A percentile compares a stretch with the other conserved stretches of the same genome.
Evolutionary conservation across 2,329 filamentous ascomycete species (phyloP).

Genomic region (Amesomyces nigricolor): DNA sequence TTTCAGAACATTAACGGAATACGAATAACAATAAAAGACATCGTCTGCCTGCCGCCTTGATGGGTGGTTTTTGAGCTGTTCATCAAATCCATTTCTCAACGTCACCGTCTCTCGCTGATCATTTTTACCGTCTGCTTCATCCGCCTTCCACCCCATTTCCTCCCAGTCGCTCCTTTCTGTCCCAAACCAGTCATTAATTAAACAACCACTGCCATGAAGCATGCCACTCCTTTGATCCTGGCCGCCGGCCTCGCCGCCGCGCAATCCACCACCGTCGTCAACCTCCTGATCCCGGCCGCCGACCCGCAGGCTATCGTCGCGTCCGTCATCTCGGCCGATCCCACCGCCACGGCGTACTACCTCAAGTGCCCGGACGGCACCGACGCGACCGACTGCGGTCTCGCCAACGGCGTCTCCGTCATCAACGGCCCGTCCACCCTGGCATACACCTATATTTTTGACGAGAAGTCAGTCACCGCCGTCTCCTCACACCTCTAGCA

Average conservation of each 20-base stretch:
- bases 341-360: slow-evolving; percentile 24
- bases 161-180: background rate
- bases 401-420: slow-evolving; percentile 19
- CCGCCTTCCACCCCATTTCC: background rate
- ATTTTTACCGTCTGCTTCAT: background rate
- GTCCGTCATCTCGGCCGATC: slow-evolving; percentile 25
- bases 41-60: no score
- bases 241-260: slow-evolving; percentile 16
- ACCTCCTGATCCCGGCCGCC: slow-evolving; percentile 18
- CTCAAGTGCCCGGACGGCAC: slow-evolving; percentile 23
- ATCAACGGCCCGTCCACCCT: slow-evolving; percentile 24
- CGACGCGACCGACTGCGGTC: slow-evolving; percentile 20
- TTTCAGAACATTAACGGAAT: no score
- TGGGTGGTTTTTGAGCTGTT: background rate
- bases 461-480: slow-evolving; percentile 11
- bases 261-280: slow-evolving; percentile 16
- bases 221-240: slow-evolving; percentile 8
- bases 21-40: no score
- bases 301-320: slow-evolving; percentile 21
- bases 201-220: slow-evolving; percentile 14
- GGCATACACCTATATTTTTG: slow-evolving; percentile 6
- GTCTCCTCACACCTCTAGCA: background rate
- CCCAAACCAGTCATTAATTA: background rate
- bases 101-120: background rate
- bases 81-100: no score